Conservation (phyloP, 495 filamentous ascomycete species). For the Neurospora sp. region DNA sequence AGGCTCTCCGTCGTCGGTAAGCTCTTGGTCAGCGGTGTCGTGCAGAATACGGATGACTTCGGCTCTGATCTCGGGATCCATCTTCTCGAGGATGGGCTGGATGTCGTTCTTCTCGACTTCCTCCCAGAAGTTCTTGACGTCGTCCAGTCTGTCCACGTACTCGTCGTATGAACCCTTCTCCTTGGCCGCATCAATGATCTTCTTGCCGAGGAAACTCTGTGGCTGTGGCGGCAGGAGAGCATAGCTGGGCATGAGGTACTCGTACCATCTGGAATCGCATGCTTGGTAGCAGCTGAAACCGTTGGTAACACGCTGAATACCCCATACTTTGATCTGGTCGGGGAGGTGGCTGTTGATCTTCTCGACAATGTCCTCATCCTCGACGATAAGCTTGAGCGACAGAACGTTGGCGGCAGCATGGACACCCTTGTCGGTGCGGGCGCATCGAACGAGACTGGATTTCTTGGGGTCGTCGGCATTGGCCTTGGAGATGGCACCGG, state of each 20-base stretch:
- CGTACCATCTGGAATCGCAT: slow-evolving; percentile 90
- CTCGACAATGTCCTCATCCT: slow-evolving; percentile 74
- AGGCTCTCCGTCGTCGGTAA: slow-evolving; percentile 9
- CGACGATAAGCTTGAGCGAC: slow-evolving; percentile 89
- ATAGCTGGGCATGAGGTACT: slow-evolving; percentile 89
- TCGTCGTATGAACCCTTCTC: slow-evolving; percentile 58
- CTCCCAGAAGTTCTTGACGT: slow-evolving; percentile 72
- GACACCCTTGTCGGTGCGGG: slow-evolving; percentile 93
- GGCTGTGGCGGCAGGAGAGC: slow-evolving; percentile 88
- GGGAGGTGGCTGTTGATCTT: slow-evolving; percentile 84
- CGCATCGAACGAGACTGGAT: slow-evolving; percentile 85
- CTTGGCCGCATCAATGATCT: slow-evolving; percentile 61
- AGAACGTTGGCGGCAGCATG: slow-evolving; percentile 96
- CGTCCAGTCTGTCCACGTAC: slow-evolving; percentile 58
- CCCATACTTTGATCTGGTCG: slow-evolving; percentile 89
- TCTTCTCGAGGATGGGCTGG: slow-evolving; percentile 54
- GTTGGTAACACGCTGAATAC: slow-evolving; percentile 70
- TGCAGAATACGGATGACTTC: slow-evolving; percentile 33
- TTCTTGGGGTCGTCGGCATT: slow-evolving; percentile 96
- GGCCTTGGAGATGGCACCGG: slow-evolving; percentile 88
- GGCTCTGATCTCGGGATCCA: slow-evolving; percentile 34
- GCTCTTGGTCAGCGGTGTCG: slow-evolving; percentile 21
- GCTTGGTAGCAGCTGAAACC: slow-evolving; percentile 85
- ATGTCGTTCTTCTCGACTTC: slow-evolving; percentile 66
- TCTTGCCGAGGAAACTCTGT: slow-evolving; percentile 69